A percentile compares a stretch with the other conserved stretches of the same genome.
phyloP scores from a whole-genome alignment of 495 filamentous ascomycete genomes.

The Neurospora sp. region DNA sequence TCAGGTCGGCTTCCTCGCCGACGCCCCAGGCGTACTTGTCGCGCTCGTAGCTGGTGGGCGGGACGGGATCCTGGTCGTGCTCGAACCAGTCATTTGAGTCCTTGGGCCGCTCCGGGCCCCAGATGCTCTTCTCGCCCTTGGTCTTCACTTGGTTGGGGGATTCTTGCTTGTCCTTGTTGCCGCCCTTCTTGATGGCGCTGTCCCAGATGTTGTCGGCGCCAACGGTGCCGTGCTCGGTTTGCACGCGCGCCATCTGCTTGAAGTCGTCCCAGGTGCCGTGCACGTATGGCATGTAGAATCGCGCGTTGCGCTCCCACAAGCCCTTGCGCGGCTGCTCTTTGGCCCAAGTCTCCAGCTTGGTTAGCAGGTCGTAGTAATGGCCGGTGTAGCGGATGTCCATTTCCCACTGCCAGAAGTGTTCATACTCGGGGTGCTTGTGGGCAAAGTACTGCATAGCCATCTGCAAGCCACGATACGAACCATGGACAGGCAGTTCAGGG shows the following conservation, averaged over 20 bases:
- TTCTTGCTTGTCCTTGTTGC: constrained; percentile 19
- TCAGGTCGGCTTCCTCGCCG: constrained; percentile 84
- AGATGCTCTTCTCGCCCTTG: constrained; percentile 58
- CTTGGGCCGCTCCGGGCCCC: constrained; percentile 70
- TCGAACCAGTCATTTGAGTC: constrained; percentile 57
- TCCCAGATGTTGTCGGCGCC: constrained; percentile 63
- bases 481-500: constrained; percentile 63
- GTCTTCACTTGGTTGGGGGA: constrained; percentile 9
- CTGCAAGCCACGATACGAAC: constrained; percentile 80
- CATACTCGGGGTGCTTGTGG: constrained; percentile 82
- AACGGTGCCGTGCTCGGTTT: constrained; percentile 72
- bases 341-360: constrained; percentile 64
- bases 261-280: constrained; percentile 93
- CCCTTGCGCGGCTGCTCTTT: constrained; percentile 77
- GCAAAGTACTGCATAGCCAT: constrained; percentile 95
- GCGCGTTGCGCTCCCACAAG: constrained; percentile 84
- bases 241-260: constrained; percentile 80
- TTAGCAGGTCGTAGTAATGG: constrained; percentile 89
- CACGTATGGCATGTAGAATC: constrained; percentile 83
- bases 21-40: constrained; percentile 84
- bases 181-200: constrained; percentile 18
- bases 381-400: constrained; percentile 95
- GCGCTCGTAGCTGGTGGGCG: constrained; percentile 59
- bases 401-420: constrained; percentile 98
- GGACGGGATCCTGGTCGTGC: constrained; percentile 57